phyloP scores from a whole-genome alignment of 192 early-diverging fungal genomes.

The Coemansia sp. region DNA sequence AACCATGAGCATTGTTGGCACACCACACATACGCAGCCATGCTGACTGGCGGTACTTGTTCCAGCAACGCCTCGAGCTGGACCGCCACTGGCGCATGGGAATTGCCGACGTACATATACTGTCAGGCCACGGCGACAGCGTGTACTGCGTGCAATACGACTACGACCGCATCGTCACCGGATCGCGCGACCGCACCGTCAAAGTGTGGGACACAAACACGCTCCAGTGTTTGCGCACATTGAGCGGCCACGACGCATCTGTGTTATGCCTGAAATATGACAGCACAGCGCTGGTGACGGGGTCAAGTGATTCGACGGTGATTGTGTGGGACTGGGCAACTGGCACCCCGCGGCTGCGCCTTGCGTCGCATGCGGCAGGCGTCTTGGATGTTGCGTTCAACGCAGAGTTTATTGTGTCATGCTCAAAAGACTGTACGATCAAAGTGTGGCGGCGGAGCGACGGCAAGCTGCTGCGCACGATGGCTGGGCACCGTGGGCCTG shows the following conservation, averaged over 20 bases:
- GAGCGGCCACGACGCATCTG: slow-evolving; percentile 65
- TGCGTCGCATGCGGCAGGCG: slow-evolving; percentile 73
- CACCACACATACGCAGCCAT: slow-evolving; percentile 4
- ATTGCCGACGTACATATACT: slow-evolving; percentile 58
- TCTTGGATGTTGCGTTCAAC: slow-evolving; percentile 87
- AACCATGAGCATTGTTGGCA: slow-evolving; percentile 9
- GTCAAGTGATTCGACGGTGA: slow-evolving; percentile 81
- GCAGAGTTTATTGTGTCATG: slow-evolving; percentile 72
- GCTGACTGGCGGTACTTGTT: slow-evolving; percentile 75
- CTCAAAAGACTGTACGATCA: slow-evolving; percentile 90
- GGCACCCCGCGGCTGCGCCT: slow-evolving; percentile 55
- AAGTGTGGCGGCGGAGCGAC: slow-evolving; percentile 75
- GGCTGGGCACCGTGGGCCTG: slow-evolving; percentile 85
- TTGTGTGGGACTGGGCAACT: slow-evolving; percentile 76
- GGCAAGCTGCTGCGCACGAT: slow-evolving; percentile 66
- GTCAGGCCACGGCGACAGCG: slow-evolving; percentile 77
- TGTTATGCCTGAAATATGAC: slow-evolving; percentile 83
- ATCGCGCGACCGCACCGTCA: slow-evolving; percentile 72
- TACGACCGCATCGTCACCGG: slow-evolving; percentile 72
- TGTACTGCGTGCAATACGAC: slow-evolving; percentile 90
- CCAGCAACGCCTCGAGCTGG: slow-evolving; percentile 61
- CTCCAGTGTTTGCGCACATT: slow-evolving; percentile 60
- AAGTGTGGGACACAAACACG: slow-evolving; percentile 78
- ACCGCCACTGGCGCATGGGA: slow-evolving; percentile 52
- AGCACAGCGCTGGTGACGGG: slow-evolving; percentile 73